Evolutionary conservation across 352 stramenopile species (phyloP).

Genomic region (Phytophthora pisi): DNA sequence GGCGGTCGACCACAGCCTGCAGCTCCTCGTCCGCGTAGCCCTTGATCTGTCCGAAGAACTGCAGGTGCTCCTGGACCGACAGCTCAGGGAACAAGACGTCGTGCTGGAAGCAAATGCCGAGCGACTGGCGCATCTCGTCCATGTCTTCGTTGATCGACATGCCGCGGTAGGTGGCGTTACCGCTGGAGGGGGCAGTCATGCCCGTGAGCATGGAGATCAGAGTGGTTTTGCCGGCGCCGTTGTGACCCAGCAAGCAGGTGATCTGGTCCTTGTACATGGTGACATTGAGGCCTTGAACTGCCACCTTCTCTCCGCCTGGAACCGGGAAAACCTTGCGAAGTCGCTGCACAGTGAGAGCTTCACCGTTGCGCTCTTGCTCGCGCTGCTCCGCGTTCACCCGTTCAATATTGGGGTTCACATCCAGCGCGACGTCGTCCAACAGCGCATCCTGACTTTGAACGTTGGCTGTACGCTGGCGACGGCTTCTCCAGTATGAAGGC

Average conservation of each 20-base stretch:
- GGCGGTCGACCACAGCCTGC: constrained; percentile 26
- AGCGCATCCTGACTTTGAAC: constrained; percentile 19
- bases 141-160: constrained; percentile 75
- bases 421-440: constrained; percentile 28
- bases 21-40: constrained; percentile 42
- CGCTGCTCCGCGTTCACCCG: constrained; percentile 37
- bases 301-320: constrained; percentile 67
- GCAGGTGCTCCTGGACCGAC: constrained; percentile 66
- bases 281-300: constrained; percentile 77
- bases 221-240: constrained; percentile 90
- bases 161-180: constrained; percentile 68
- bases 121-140: constrained; percentile 55
- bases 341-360: constrained; percentile 39
- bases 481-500: constrained; percentile 42
- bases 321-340: constrained; percentile 68
- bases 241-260: constrained; percentile 90
- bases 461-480: constrained; percentile 1
- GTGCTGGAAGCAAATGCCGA: constrained; percentile 82
- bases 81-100: constrained; percentile 77
- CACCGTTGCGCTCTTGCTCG: constrained; percentile 38
- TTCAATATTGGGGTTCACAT: constrained; percentile 44
- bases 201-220: constrained; percentile 91
- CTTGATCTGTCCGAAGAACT: constrained; percentile 69
- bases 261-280: constrained; percentile 92
- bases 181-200: constrained; percentile 53